Conservation (phyloP, 345 rosid genomes). For the Orychophragmus violaceus region DNA sequence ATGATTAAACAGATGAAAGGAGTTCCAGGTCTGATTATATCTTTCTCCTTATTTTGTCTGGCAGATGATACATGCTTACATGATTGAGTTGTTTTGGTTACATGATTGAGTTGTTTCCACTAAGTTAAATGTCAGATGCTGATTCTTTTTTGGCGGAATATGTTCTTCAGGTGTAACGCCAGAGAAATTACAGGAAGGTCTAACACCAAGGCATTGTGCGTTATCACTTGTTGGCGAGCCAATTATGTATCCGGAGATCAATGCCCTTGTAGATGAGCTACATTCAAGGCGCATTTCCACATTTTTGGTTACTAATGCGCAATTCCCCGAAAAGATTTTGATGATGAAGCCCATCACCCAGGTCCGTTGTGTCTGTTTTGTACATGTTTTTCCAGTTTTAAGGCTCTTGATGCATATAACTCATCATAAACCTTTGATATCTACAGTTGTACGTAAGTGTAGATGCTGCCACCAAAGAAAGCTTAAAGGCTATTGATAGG, state of each 20-base stretch:
- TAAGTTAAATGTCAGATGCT: neutral
- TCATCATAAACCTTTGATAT: slow-evolving; percentile 22
- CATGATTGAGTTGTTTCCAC: neutral
- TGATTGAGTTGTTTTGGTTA: neutral
- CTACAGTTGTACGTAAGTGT: slow-evolving; percentile 94
- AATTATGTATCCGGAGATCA: slow-evolving; percentile 94
- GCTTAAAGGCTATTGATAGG: slow-evolving; percentile 91
- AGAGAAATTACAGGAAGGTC: slow-evolving; percentile 77
- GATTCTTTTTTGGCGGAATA: neutral
- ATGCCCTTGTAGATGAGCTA: slow-evolving; percentile 82
- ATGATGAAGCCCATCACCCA: slow-evolving; percentile 76
- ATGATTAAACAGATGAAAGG: slow-evolving; percentile 99
- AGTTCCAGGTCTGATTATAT: slow-evolving; percentile 71
- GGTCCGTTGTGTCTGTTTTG: slow-evolving; percentile 40
- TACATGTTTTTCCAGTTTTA: neutral
- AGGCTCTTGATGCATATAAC: neutral
- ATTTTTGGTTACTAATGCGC: slow-evolving; percentile 95
- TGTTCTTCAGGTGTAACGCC: slow-evolving; percentile 66
- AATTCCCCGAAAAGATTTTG: slow-evolving; percentile 88
- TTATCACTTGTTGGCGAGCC: slow-evolving; percentile 98
- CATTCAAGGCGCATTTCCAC: slow-evolving; percentile 79
- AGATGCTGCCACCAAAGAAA: slow-evolving; percentile 96
- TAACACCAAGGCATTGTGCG: slow-evolving; percentile 90
- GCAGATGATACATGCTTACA: neutral
- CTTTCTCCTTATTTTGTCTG: neutral